phyloP scores from a whole-genome alignment of 768 basidiomycete genomes.

The Candolleomyces aberdarensis region DNA sequence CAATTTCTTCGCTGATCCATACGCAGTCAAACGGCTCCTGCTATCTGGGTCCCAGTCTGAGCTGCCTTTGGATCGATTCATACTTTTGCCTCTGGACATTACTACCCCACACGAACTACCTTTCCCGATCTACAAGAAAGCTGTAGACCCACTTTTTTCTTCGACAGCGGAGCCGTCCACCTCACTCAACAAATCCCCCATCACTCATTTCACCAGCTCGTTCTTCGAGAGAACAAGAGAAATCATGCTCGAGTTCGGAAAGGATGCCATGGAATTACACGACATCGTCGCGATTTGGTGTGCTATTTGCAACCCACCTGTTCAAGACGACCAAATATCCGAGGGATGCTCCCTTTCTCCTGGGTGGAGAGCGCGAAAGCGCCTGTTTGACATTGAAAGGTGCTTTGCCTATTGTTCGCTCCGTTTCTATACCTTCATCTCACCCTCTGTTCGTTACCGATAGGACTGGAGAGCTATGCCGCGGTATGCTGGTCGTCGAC shows the following conservation, averaged over 20 bases:
- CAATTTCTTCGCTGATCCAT: constrained; percentile 87
- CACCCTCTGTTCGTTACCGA: background rate
- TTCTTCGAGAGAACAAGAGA: constrained; percentile 73
- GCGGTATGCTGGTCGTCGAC: constrained; percentile 88
- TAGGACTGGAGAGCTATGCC: constrained; percentile 74
- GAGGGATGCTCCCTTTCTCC: constrained; percentile 24
- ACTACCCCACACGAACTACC: constrained; percentile 78
- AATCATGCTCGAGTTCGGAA: constrained; percentile 76
- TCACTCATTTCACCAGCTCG: constrained; percentile 76
- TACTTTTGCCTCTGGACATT: constrained; percentile 77
- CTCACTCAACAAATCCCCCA: constrained; percentile 44
- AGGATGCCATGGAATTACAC: constrained; percentile 87
- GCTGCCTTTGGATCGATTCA: constrained; percentile 65
- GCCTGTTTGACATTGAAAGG: constrained; percentile 72
- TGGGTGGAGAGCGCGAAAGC: constrained; percentile 55
- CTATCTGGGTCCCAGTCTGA: constrained; percentile 34
- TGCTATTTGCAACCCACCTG: constrained; percentile 68
- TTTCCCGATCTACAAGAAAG: constrained; percentile 56
- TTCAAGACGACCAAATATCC: constrained; percentile 17
- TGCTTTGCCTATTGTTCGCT: constrained; percentile 19
- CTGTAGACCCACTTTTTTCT: constrained; percentile 62
- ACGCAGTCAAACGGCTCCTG: constrained; percentile 71
- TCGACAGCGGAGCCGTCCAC: constrained; percentile 47
- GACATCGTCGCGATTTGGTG: constrained; percentile 91
- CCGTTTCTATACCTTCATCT: background rate